Base-by-base conservation (phyloP, 768 basidiomycete genomes). In the Daedaleopsis sinensis region DNA sequence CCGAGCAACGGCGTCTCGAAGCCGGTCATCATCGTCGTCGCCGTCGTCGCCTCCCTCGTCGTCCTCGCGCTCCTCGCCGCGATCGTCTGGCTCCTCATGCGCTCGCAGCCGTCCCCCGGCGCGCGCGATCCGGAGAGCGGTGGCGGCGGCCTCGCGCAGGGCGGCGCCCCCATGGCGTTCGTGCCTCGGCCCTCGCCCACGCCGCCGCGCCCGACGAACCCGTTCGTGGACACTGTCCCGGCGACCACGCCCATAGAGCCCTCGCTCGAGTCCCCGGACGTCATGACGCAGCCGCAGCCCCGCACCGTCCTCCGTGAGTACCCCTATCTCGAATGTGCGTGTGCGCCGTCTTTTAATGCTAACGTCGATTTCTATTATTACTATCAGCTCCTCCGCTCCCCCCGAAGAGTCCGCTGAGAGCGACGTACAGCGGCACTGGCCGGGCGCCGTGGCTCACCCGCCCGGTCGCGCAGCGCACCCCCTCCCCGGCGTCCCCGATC, bases 81-180 rank as follows among this genome's bases (percentile, higher is more conserved):
- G n/a, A 68, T 51, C 12, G 39, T 68, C 53, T 27, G 63, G 21
- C 43, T 68, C 37, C 56, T 65, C 55, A n/a, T 57, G 27, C 57
- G 65, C 43, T 61, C 58, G 48, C 61, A 59, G 18, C 67, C 61
- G 16, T 49, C 32, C 11, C 35, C 27, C 3, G 7, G 4, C 27
- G 27, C 35, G 1, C 23, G 44, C 35, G 66, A 65, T 32, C n/a
- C 50, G 2, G 66, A 67, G 46, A 52, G 52, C 23, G 19, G 52
- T 18, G 19, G 2, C 6, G 35, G 21, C 2, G 63, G 58, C 10
- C 52, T 53, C 19, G 54, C 57, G 55, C 27, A 37, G 5, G 58
- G 44, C 19, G 65, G 55, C 5, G 53, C 57, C 1, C 37, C 64
- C 23, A 12, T 52, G 1, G 64, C 57, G 8, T 27, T 50, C 38